Evolutionary conservation across 192 early-diverging fungal species (phyloP).

Genomic region (Irineochytrium annulatum): DNA sequence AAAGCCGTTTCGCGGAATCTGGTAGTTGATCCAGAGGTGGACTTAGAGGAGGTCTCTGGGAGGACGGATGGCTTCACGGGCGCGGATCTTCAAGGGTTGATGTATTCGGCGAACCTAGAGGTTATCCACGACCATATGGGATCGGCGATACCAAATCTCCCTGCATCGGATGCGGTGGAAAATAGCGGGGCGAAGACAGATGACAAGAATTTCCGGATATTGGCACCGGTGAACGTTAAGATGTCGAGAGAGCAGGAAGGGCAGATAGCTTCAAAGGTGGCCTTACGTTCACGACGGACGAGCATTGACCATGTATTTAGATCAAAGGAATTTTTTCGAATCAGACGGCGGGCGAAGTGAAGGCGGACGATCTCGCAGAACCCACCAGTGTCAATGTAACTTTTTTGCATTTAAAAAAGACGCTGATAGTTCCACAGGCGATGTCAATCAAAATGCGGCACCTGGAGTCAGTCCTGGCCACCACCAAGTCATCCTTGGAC

Average conservation of each 20-base stretch:
- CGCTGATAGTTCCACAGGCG: too few relatives aligned
- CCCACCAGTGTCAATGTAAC: too few relatives aligned
- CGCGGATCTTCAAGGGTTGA: constrained; percentile 90
- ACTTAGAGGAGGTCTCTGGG: constrained; percentile 60
- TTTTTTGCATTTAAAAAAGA: too few relatives aligned
- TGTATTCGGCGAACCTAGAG: constrained; percentile 89
- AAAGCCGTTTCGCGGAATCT: constrained; percentile 69
- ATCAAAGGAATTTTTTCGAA: too few relatives aligned
- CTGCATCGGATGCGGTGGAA: neutral
- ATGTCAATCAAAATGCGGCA: constrained; percentile 26
- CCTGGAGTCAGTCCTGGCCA: constrained; percentile 52
- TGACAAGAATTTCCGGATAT: neutral
- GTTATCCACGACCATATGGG: constrained; percentile 75
- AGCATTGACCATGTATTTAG: too few relatives aligned
- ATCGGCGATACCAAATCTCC: constrained; percentile 23
- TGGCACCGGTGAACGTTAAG: neutral
- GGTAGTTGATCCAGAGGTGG: constrained; percentile 53
- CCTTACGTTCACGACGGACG: neutral
- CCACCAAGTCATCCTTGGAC: constrained; percentile 62
- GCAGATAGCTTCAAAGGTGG: neutral
- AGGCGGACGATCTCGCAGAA: too few relatives aligned
- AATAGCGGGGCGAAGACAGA: neutral
- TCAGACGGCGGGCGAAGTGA: too few relatives aligned
- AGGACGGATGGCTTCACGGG: constrained; percentile 76
- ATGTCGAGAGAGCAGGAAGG: constrained; percentile 6